Evolutionary conservation across 805 yeast species (phyloP), one percentile per base, ranked within the genome.

Genomic region (Nakazawaea ambrosiae): DNA sequence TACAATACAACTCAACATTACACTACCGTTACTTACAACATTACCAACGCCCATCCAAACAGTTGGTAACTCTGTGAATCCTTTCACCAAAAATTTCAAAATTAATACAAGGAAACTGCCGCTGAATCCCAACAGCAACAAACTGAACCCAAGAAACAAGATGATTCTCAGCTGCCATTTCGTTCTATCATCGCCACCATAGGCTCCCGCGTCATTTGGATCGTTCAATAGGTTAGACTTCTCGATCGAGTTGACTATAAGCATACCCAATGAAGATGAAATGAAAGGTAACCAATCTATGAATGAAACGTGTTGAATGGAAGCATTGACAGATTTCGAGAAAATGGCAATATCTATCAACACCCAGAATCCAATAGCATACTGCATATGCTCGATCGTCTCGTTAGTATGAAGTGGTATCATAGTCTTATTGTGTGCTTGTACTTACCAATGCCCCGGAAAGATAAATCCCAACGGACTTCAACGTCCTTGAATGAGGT

Each of bases 231-330:
- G 65, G 37, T 76, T 74, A 28, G 77, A 63, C 54, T 81, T 81
- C 48, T 81, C 89, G 29, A 82, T 79, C 22, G 81, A 70, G 48
- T 81, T 82, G 45, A 82, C 77, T 40, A 88, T 79, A 30, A 89
- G 63, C 86, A 89, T 89, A 2, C 98, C 98, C 25, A 88, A 57
- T 0, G 94, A 76, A 5, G 95, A 80, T 48, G 96, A 83, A 20
- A 90, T 71, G 46, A 84, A 78, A 4, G 98, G 98, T 36, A 92
- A 76, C 98, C 98, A 90, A 61, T 90, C 98, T 28, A 86, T 81
- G 53, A 90, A 85, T 4, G 90, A 78, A 20, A 92, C 86, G 55
- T 90, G 97, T 5, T 88, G 86, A 31, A 68, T 66, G 0, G 95
- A 81, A 1, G 88, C 95, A 64, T 90, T 90, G 33, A 80, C 81